Conservation (phyloP, 1,284 basidiomycete species). For the Stygiomarasmius scandens region DNA sequence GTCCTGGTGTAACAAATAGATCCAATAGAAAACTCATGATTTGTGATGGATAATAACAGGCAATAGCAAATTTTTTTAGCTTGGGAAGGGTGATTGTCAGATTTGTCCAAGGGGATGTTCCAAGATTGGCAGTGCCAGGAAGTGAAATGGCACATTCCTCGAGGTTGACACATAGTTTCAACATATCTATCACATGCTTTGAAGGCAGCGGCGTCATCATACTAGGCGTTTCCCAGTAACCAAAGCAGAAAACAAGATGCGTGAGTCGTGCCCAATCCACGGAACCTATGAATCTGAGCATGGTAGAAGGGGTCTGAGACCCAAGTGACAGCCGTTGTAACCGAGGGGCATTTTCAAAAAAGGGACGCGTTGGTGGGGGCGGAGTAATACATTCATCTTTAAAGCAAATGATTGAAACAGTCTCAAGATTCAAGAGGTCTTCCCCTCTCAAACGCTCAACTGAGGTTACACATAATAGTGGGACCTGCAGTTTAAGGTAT, state of each 20-base stretch:
- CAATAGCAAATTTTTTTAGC: not conserved
- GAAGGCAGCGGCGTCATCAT: not conserved
- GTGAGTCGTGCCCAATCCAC: not conserved
- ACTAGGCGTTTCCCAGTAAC: too few relatives aligned
- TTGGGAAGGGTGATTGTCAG: not conserved
- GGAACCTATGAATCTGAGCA: not conserved
- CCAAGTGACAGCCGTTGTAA: not conserved
- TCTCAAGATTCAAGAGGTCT: slow-evolving; percentile 3
- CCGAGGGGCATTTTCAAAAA: slow-evolving; percentile 1
- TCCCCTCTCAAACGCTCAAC: not conserved
- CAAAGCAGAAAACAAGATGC: not conserved
- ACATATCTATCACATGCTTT: not conserved
- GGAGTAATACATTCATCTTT: not conserved
- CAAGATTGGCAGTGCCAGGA: not conserved
- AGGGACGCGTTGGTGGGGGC: too few relatives aligned
- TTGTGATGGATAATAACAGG: not conserved
- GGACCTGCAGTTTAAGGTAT: slow-evolving; percentile 3
- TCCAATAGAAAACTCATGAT: not conserved
- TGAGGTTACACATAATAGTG: not conserved
- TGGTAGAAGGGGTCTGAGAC: not conserved
- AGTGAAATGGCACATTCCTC: not conserved
- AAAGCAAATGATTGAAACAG: not conserved
- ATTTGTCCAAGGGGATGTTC: not conserved
- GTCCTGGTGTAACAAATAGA: not conserved
- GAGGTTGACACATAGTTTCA: not conserved